These are phyloP conservation scores for Lentinula aciculospora DNA, from an alignment of 768 basidiomycete species.

Conservation along the genomic window DNA sequence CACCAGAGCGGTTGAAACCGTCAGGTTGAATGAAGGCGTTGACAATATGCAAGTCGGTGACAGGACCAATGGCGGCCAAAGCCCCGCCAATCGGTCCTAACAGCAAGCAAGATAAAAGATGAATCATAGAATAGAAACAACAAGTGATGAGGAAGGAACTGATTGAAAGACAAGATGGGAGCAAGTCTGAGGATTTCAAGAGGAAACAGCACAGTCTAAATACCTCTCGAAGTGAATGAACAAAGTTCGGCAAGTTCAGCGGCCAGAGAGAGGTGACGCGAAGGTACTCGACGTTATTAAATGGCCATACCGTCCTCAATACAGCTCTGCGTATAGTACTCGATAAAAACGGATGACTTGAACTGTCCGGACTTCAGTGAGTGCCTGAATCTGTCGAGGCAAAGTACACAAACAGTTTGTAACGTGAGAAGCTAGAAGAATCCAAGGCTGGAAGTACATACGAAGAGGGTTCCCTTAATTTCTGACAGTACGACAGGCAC, in stretches of 20 bases:
- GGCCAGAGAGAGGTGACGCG: too few species aligned
- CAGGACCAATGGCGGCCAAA: constrained; percentile 6
- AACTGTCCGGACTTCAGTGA: not conserved
- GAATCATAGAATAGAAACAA: not conserved
- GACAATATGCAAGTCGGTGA: constrained; percentile 19
- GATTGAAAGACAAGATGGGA: not conserved
- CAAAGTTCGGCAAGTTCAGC: too few species aligned
- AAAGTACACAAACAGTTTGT: not conserved
- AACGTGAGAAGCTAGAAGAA: not conserved
- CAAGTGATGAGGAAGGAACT: not conserved
- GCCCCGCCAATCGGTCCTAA: not conserved
- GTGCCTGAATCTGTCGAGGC: not conserved
- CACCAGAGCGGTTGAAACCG: constrained; percentile 25
- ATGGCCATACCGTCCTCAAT: not conserved
- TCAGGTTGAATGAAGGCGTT: constrained; percentile 32
- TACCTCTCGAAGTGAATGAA: not conserved
- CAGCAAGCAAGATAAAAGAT: not conserved
- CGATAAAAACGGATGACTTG: not conserved
- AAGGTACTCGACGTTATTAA: too few species aligned
- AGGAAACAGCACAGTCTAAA: not conserved
- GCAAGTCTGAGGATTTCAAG: not conserved
- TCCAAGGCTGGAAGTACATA: not conserved
- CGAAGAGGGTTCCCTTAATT: not conserved
- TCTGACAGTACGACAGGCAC: not conserved
- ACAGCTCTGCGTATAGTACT: not conserved